phyloP scores from a whole-genome alignment of 192 early-diverging fungal species.

The Endogone sp. region DNA sequence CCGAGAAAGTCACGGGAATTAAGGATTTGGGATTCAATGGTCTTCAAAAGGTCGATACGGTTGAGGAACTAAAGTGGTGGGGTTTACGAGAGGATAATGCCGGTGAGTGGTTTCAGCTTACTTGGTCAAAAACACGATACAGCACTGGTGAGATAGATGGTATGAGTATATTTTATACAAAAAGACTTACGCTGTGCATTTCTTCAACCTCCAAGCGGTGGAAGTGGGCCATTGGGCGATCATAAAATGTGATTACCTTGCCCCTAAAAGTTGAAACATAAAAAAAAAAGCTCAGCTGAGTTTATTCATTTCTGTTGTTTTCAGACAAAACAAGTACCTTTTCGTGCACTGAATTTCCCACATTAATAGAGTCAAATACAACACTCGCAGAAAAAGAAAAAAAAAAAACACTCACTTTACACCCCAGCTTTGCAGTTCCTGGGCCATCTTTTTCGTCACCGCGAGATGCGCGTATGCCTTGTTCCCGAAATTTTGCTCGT shows the following conservation, averaged over 20 bases:
- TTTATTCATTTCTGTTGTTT: too few species aligned
- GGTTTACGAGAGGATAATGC: background rate
- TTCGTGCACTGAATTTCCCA: too few species aligned
- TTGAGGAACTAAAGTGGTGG: constrained; percentile 32
- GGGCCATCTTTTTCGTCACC: constrained; percentile 81
- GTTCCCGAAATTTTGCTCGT: constrained; percentile 61
- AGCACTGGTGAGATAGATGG: too few species aligned
- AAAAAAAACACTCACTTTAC: constrained; percentile 47
- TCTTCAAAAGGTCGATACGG: constrained; percentile 34
- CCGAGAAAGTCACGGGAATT: constrained; percentile 32
- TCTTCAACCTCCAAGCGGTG: constrained; percentile 53
- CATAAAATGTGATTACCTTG: constrained; percentile 71
- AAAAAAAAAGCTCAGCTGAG: too few species aligned
- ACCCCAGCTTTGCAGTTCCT: constrained; percentile 59
- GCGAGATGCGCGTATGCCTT: constrained; percentile 77
- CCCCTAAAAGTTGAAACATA: constrained; percentile 43
- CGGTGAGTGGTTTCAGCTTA: background rate
- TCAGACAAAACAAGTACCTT: too few species aligned
- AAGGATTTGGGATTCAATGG: constrained; percentile 34
- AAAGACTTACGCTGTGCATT: constrained; percentile 55
- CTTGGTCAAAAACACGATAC: too few species aligned
- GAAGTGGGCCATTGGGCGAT: constrained; percentile 81
- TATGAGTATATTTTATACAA: too few species aligned
- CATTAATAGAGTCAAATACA: too few species aligned
- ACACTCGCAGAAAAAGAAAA: background rate